Evolutionary conservation across 2,329 filamentous ascomycete species (phyloP).

Genomic region (Paramyrothecium sp.): DNA sequence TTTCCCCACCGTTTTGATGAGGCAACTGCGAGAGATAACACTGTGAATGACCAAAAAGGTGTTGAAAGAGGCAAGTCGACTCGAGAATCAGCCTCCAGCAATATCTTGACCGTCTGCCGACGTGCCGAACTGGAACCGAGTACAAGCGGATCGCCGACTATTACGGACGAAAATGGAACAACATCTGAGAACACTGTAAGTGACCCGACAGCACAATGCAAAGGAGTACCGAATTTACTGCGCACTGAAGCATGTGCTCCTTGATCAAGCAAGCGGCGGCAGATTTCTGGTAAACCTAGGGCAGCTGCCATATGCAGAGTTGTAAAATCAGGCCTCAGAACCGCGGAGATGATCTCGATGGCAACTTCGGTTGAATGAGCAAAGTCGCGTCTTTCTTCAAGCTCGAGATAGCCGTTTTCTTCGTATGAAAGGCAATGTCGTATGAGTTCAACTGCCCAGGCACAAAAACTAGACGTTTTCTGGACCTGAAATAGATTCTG

Average conservation of each 20-base stretch:
- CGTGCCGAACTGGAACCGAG: too few species aligned
- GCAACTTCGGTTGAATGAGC: neutral
- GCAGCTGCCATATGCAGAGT: constrained; percentile 9
- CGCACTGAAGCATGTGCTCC: neutral
- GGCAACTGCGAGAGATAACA: neutral
- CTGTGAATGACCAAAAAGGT: neutral
- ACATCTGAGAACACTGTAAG: neutral
- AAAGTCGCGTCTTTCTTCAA: neutral
- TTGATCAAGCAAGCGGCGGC: neutral
- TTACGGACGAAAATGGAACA: too few species aligned
- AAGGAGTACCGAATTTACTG: neutral
- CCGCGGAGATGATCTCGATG: neutral
- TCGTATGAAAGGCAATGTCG: neutral
- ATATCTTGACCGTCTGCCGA: neutral
- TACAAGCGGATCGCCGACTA: too few species aligned
- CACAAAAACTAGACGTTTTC: neutral
- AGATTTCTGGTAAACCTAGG: constrained; percentile 8
- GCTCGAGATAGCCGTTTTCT: neutral
- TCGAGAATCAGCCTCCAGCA: neutral
- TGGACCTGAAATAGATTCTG: constrained; percentile 2
- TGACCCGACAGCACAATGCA: neutral
- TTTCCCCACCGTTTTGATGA: neutral
- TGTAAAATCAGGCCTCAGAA: neutral
- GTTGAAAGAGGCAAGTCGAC: neutral
- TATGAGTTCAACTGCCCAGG: constrained; percentile 1